phyloP scores from a whole-genome alignment of 441 rosid genomes.

The Dalechampia spathulata region DNA sequence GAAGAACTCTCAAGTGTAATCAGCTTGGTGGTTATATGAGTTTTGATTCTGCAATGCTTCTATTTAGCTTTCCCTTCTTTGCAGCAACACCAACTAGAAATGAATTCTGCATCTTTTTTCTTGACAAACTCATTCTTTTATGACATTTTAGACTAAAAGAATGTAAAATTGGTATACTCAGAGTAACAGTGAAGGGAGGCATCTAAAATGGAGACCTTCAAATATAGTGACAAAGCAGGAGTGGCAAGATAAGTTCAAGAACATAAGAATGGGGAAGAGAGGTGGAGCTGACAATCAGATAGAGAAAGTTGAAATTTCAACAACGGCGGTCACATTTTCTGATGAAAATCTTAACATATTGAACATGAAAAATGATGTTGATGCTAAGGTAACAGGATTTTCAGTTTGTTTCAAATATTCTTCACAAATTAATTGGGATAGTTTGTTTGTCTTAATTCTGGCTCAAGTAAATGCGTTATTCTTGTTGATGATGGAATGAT shows the following conservation, averaged over 20 bases:
- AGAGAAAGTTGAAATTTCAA: constrained; percentile 44
- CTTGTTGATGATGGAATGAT: constrained; percentile 4
- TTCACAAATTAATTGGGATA: too few species aligned
- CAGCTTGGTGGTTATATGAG: too few species aligned
- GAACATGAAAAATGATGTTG: constrained; percentile 61
- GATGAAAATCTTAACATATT: constrained; percentile 64
- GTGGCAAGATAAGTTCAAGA: constrained; percentile 76
- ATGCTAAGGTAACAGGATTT: constrained; percentile 70
- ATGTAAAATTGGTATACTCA: constrained; percentile 19
- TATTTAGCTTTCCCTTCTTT: neutral
- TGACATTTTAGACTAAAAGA: too few species aligned
- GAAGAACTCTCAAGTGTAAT: too few species aligned
- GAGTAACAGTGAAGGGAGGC: constrained; percentile 48
- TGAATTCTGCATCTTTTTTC: too few species aligned
- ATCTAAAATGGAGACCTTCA: constrained; percentile 53
- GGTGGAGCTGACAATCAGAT: constrained; percentile 57
- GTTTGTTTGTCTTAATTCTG: constrained; percentile 9
- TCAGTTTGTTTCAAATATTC: too few species aligned
- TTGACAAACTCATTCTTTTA: too few species aligned
- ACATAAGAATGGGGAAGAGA: constrained; percentile 60
- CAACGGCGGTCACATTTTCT: constrained; percentile 60
- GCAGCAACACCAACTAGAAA: too few species aligned
- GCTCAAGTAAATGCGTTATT: neutral
- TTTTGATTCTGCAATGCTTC: neutral
- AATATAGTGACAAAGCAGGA: constrained; percentile 64